Evolutionary conservation across 2,329 filamentous ascomycete species (phyloP).

Genomic region (Colletotrichum sansevieriae): DNA sequence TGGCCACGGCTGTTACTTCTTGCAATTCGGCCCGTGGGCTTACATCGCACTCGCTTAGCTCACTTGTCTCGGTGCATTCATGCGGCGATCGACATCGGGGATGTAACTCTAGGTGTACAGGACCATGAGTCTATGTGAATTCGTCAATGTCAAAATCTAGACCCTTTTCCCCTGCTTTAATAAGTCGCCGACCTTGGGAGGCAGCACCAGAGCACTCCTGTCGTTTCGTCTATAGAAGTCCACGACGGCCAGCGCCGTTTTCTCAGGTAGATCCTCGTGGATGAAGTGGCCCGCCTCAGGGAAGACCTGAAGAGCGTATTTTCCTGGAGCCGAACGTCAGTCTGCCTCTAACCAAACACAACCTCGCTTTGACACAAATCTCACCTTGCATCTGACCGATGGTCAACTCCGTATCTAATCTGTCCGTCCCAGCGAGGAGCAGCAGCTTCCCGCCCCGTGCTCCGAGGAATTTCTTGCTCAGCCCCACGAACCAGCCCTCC

Average conservation of each 20-base stretch:
- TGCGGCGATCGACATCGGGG: neutral
- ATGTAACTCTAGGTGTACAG: neutral
- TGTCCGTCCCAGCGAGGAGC: conserved; percentile 88
- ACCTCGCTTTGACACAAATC: conserved; percentile 25
- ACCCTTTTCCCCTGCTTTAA: conserved; percentile 73
- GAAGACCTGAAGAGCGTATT: conserved; percentile 95
- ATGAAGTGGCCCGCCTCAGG: conserved; percentile 97
- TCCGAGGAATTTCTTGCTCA: conserved; percentile 88
- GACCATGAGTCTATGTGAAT: conserved; percentile 26
- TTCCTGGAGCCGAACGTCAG: conserved; percentile 64
- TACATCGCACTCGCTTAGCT: no score
- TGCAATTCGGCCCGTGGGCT: no score
- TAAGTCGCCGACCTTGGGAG: conserved; percentile 89
- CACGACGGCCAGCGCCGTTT: conserved; percentile 85
- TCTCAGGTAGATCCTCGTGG: conserved; percentile 93
- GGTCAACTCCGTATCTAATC: conserved; percentile 90
- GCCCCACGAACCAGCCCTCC: conserved; percentile 91
- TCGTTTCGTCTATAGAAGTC: conserved; percentile 97
- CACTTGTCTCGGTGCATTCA: neutral
- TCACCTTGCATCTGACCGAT: conserved; percentile 97
- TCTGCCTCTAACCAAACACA: neutral
- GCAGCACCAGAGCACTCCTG: conserved; percentile 84
- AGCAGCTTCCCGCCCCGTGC: conserved; percentile 87
- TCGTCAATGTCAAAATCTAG: conserved; percentile 45
- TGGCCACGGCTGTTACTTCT: no score